A percentile compares a stretch with the other conserved stretches of the same genome.
phyloP scores from a whole-genome alignment of 2,329 filamentous ascomycete genomes.

The Neurospora sp. region DNA sequence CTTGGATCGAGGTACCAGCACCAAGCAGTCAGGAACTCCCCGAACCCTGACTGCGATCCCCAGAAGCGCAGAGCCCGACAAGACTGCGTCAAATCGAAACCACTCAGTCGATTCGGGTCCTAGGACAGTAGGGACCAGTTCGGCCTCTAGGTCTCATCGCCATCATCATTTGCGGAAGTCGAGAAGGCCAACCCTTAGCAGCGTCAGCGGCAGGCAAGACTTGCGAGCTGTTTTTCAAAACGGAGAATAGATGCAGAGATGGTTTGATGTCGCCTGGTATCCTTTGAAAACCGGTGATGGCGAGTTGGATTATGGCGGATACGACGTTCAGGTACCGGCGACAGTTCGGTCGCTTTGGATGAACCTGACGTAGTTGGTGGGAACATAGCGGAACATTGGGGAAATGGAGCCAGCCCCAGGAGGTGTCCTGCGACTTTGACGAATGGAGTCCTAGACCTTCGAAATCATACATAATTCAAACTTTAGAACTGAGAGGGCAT shows the following conservation, averaged over 20 bases:
- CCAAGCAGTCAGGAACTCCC: neutral
- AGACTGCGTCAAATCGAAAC: neutral
- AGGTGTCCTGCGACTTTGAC: neutral
- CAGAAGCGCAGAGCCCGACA: neutral
- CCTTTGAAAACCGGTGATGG: neutral
- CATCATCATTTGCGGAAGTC: neutral
- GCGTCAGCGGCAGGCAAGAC: neutral
- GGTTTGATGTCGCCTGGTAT: neutral
- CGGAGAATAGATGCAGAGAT: neutral
- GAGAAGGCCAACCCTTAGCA: neutral
- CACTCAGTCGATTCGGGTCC: neutral
- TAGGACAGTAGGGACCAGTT: neutral
- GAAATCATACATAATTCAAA: neutral
- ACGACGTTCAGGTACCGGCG: neutral
- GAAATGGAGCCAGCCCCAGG: neutral
- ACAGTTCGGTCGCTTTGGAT: neutral
- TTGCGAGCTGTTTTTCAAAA: neutral
- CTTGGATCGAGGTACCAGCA: neutral
- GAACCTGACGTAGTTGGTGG: neutral
- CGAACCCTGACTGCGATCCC: neutral
- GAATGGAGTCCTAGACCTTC: neutral
- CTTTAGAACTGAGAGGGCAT: neutral
- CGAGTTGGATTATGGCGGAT: neutral
- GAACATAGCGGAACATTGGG: neutral
- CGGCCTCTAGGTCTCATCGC: neutral